Evolutionary conservation across 202 grass and related monocot genomes (phyloP).

Genomic region (Carex arenaria): DNA sequence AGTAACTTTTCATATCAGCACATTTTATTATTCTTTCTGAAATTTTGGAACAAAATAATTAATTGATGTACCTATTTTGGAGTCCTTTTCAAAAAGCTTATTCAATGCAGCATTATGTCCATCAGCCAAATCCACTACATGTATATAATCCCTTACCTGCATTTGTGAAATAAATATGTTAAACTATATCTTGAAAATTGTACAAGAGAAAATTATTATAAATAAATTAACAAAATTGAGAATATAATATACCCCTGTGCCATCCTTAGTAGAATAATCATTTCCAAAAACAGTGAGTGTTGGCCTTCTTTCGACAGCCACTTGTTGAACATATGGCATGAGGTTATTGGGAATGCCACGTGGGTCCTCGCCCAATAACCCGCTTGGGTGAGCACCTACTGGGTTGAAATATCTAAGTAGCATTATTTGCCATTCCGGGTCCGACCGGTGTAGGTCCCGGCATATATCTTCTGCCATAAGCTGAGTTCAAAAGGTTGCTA

Average conservation of each 20-base stretch:
- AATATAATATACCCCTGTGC: conserved; percentile 70
- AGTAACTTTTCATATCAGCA: neutral
- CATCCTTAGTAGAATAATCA: conserved; percentile 83
- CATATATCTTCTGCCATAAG: conserved; percentile 90
- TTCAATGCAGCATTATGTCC: conserved; percentile 78
- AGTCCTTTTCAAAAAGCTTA: conserved; percentile 71
- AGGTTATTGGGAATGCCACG: conserved; percentile 93
- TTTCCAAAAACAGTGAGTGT: conserved; percentile 89
- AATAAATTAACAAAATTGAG: neutral
- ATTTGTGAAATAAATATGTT: conserved; percentile 18
- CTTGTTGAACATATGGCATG: conserved; percentile 98
- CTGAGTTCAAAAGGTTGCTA: conserved; percentile 39
- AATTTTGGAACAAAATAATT: neutral
- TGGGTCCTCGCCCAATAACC: conserved; percentile 90
- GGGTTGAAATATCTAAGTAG: conserved; percentile 98
- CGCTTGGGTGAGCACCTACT: conserved; percentile 86
- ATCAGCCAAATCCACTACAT: conserved; percentile 91
- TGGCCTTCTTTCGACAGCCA: conserved; percentile 87
- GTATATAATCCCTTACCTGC: conserved; percentile 92
- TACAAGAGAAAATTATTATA: neutral
- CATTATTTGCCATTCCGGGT: conserved; percentile 90
- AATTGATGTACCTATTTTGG: conserved; percentile 53
- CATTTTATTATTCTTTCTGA: neutral
- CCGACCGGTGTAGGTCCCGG: conserved; percentile 62
- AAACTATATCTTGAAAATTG: neutral